Conservation (phyloP, 2,329 filamentous ascomycete species). For the Phyllosticta paracitricarpa region DNA sequence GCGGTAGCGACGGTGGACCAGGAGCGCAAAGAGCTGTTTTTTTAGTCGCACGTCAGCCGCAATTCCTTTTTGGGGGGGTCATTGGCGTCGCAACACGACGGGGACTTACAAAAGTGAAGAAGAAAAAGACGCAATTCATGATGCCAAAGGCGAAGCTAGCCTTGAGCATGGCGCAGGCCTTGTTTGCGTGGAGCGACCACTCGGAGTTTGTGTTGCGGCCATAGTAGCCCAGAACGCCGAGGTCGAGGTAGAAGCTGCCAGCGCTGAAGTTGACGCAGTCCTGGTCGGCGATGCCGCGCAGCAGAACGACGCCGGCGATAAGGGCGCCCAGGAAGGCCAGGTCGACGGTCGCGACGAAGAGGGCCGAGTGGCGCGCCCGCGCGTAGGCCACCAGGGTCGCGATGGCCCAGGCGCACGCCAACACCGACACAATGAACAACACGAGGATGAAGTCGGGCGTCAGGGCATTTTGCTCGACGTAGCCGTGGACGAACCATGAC, state of each 20-base stretch:
- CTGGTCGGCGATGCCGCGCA: conserved; percentile 47
- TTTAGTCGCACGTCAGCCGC: conserved; percentile 15
- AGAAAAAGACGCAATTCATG: conserved; percentile 76
- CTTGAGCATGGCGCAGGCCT: conserved; percentile 88
- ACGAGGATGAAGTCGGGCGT: conserved; percentile 52
- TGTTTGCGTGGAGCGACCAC: conserved; percentile 50
- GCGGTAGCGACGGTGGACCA: conserved; percentile 38
- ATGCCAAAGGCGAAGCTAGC: conserved; percentile 81
- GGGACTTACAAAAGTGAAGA: conserved; percentile 54
- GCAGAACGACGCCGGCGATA: conserved; percentile 49
- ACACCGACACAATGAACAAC: conserved; percentile 54
- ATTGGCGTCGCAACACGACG: background rate
- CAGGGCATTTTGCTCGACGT: conserved; percentile 45
- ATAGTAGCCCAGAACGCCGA: conserved; percentile 54
- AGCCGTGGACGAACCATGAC: conserved; percentile 53
- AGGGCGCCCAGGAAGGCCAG: conserved; percentile 54
- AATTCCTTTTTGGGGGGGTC: no score
- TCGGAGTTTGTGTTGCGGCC: conserved; percentile 35
- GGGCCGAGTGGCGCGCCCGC: conserved; percentile 47
- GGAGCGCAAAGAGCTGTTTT: conserved; percentile 48
- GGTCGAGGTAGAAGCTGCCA: conserved; percentile 45
- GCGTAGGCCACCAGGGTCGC: conserved; percentile 51
- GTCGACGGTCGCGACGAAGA: conserved; percentile 52
- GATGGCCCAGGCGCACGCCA: conserved; percentile 51
- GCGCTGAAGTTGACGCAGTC: conserved; percentile 56